Base-by-base conservation (phyloP, 176 grass and related monocot genomes). In the Ensete ventricosum region DNA sequence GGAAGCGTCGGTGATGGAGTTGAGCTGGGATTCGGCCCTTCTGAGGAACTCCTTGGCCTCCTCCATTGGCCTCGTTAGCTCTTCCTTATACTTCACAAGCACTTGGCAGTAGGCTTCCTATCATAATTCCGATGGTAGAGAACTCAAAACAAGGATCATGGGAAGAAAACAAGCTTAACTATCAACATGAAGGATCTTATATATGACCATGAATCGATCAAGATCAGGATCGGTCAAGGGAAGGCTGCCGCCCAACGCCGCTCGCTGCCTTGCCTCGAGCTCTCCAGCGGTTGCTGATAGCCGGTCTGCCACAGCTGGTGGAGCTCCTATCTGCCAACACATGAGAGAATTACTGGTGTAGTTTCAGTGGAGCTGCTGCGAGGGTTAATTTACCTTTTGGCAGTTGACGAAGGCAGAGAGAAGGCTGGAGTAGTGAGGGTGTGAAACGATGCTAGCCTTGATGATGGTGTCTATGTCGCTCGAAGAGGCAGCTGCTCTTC, bases 201-300 rank as follows among this genome's bases (percentile, higher is more conserved):
- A 1, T 7, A 20, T 55, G 50, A 87, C 86, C 82, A 88, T 88
- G 81, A 88, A 88, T 69, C 77, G 74, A 75, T 88, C 86, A 2
- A 88, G 86, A 69, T 88, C 86, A 25, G 82, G 82, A 53, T 87
- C 86, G 22, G 50, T 9, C 10, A 34, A 14, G 9, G 19, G n/a
- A 25, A 14, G 52, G 5, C 50, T 8, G 77, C 71, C 26, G 21
- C n/a, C 9, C 52, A 55, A 9, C 51, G 6, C 77, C 0, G 74
- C 86, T 9, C 53, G 67, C 78, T 88, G 86, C 74, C 78, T 58
- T 26, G 78, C 78, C 74, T 73, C 86, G 11, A 50, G 2, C 67
- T 75, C 78, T 54, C 25, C 14, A 8, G 69, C 81, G 14, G 74
- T 78, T 53, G 82, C 82, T 1, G 54, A 16, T 52, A 88, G 80